phyloP scores from a whole-genome alignment of 306 rosid species.

The Phaseolus lunatus region DNA sequence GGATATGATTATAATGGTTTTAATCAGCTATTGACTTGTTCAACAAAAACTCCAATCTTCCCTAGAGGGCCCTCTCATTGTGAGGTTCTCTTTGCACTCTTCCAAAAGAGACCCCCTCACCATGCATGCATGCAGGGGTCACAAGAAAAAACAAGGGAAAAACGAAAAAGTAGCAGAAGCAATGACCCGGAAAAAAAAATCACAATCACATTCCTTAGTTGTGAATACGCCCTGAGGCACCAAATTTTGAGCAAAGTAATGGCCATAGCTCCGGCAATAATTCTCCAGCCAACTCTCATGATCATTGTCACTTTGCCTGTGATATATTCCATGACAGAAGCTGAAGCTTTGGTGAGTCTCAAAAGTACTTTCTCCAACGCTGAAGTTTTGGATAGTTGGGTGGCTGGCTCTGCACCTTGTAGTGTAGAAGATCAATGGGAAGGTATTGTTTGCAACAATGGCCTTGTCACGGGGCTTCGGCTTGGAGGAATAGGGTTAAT shows the following conservation, averaged over 20 bases:
- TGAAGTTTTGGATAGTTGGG: conserved; percentile 57
- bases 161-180: conserved; percentile 29
- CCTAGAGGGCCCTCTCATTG: conserved; percentile 43
- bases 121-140: conserved; percentile 52
- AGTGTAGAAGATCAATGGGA: conserved; percentile 50
- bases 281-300: conserved; percentile 44
- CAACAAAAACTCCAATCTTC: conserved; percentile 35
- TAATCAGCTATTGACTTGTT: conserved; percentile 43
- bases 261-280: conserved; percentile 56
- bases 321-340: conserved; percentile 54
- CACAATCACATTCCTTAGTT: conserved; percentile 38
- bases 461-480: conserved; percentile 62
- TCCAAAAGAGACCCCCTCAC: conserved; percentile 40
- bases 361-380: conserved; percentile 58
- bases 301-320: conserved; percentile 20
- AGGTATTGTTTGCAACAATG: conserved; percentile 59
- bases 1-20: conserved; percentile 49
- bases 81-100: conserved; percentile 49
- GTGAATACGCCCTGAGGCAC: conserved; percentile 23
- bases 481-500: conserved; percentile 57
- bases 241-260: conserved; percentile 47
- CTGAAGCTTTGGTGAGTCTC: conserved; percentile 66
- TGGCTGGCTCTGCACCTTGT: conserved; percentile 54
- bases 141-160: conserved; percentile 34
- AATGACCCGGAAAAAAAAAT: conserved; percentile 42